Evolutionary conservation across 1,139 yeast species (phyloP).

Genomic region (Meyerozyma carpophila): DNA sequence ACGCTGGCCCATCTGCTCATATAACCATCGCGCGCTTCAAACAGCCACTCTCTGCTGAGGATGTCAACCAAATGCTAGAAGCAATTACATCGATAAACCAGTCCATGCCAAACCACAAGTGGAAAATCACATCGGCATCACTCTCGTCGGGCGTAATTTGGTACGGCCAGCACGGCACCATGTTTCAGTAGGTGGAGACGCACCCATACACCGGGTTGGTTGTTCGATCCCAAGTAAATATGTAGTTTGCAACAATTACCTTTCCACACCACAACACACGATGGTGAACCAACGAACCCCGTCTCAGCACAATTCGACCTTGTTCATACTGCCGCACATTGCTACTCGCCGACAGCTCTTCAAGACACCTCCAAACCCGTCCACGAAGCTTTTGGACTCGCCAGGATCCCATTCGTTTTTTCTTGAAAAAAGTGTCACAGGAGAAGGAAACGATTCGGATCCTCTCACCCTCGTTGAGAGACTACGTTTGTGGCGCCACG

Average conservation of each 20-base stretch:
- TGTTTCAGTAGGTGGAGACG: background rate
- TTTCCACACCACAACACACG: background rate
- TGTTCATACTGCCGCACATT: slow-evolving; percentile 58
- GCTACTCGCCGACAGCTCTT: slow-evolving; percentile 42
- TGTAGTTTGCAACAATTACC: background rate
- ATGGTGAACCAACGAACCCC: slow-evolving; percentile 15
- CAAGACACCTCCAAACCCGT: slow-evolving; percentile 53
- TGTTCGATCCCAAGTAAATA: background rate
- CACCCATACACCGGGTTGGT: background rate
- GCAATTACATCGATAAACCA: background rate
- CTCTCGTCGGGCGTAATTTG: background rate
- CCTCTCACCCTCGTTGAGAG: slow-evolving; percentile 80
- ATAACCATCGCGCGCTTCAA: background rate
- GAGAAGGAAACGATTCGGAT: slow-evolving; percentile 11
- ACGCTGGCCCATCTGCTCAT: background rate
- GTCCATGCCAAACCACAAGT: background rate
- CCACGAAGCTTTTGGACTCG: slow-evolving; percentile 34
- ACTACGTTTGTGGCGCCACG: slow-evolving; percentile 88
- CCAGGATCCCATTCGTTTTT: slow-evolving; percentile 41
- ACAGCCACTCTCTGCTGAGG: background rate
- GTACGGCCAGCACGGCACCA: background rate
- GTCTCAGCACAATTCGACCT: slow-evolving; percentile 55
- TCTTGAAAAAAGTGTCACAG: slow-evolving; percentile 16
- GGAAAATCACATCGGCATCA: background rate
- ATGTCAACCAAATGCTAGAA: background rate